These are phyloP conservation scores for Schwanniomyces polymorphus DNA, from an alignment of 805 yeast genomes.

Conservation along the genomic window DNA sequence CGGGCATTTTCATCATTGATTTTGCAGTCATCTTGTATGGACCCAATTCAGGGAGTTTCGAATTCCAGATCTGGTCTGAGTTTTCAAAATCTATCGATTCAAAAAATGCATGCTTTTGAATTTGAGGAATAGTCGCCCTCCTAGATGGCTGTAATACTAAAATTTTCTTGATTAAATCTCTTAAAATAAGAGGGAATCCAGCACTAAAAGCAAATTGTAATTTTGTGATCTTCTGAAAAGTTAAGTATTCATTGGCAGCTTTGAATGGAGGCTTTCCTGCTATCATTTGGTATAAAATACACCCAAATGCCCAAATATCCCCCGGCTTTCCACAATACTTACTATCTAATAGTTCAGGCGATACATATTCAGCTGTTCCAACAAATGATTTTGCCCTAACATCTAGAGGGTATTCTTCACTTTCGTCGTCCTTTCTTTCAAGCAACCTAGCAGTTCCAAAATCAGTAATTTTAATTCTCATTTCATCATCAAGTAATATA, in stretches of 20 bases:
- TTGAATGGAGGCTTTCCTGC: constrained; percentile 78
- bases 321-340: constrained; percentile 65
- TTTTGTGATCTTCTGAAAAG: constrained; percentile 80
- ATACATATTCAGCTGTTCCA: constrained; percentile 83
- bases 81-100: constrained; percentile 65
- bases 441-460: constrained; percentile 81
- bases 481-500: constrained; percentile 60
- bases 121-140: constrained; percentile 55
- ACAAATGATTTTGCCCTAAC: constrained; percentile 78
- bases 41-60: constrained; percentile 62
- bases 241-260: constrained; percentile 77
- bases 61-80: constrained; percentile 66
- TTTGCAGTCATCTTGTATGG: constrained; percentile 76
- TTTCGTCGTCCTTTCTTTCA: constrained; percentile 46
- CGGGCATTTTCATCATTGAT: constrained; percentile 75
- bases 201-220: constrained; percentile 74
- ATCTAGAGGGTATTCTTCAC: constrained; percentile 62
- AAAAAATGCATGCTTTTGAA: constrained; percentile 75
- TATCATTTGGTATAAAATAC: constrained; percentile 60
- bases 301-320: constrained; percentile 64
- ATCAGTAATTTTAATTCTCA: constrained; percentile 72
- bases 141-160: constrained; percentile 70
- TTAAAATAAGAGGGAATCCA: constrained; percentile 57
- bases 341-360: constrained; percentile 76
- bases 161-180: constrained; percentile 66